Base-by-base conservation (phyloP, 2,329 filamentous ascomycete genomes). In the Talaromyces sp. region DNA sequence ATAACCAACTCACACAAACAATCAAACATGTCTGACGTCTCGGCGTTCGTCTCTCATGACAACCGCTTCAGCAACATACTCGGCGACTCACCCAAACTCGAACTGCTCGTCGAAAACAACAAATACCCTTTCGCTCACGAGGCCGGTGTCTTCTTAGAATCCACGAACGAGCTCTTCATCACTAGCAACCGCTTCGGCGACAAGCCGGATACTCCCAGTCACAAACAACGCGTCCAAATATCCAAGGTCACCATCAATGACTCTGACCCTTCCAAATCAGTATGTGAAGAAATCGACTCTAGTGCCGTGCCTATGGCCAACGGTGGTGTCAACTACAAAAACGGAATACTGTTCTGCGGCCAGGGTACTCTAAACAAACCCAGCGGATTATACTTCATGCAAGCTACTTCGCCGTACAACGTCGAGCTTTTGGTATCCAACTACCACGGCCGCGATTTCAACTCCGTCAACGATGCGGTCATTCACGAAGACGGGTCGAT, bases 401-500 rank as follows among this genome's bases (percentile, higher is more conserved):
- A 22, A 3, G 14, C 43, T n/a, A 54, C 19, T 16, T 16, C 56
- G 1, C 63, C 63, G n/a, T 59, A 63, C 52, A 39, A 33, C 3
- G 52, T 63, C 27, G 41, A 35, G 39, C 62, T 63, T 31, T 39
- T 63, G 31, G 19, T 63, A 31, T 58, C 41, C 14, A 22, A 73
- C 63, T 79, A 76, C 67, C 69, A 74, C 60, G 76, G 77, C 13
- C 72, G 72, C 14, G 72, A 73, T 8, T 79, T 80, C 64, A 78
- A 75, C 54, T 74, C 75, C 1, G 69, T 77, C 33, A 79, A 78
- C 65, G 77, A 81, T 64, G 72, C 80, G 2, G 71, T 79, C 4
- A 69, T 75, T 22, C 73, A 76, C 45, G 75, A 76, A 27, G 72
- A 74, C 11, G 73, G 74, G 37, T 48, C 52, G 1, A 73, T 79